Percentiles rank a stretch among this genome's conserved stretches.
These are phyloP conservation scores for Oryza brachyantha DNA, from an alignment of 176 grass and related monocot genomes.

Conservation along the genomic window DNA sequence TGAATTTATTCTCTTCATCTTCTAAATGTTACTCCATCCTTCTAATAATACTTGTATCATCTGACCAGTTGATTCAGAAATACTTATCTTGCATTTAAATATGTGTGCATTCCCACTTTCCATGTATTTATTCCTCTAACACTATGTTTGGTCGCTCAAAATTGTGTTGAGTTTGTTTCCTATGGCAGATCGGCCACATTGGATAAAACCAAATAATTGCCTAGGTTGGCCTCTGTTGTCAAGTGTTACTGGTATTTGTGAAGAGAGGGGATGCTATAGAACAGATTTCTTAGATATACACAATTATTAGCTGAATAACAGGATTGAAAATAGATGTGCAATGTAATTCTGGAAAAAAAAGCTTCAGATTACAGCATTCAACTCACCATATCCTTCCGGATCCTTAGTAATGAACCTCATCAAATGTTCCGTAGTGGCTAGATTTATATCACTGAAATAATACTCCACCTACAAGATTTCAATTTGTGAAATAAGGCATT, in stretches of 20 bases:
- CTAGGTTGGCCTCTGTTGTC: neutral
- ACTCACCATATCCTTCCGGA: conserved; percentile 90
- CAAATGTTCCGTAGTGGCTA: conserved; percentile 95
- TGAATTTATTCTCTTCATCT: neutral
- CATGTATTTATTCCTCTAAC: neutral
- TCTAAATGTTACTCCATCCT: neutral
- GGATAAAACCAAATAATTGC: neutral
- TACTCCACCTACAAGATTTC: conserved; percentile 73
- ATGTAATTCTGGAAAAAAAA: neutral
- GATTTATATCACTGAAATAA: conserved; percentile 95
- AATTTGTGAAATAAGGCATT: conserved; percentile 19
- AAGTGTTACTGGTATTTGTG: neutral
- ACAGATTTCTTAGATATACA: neutral
- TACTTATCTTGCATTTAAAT: neutral
- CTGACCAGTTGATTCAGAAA: neutral
- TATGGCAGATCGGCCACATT: neutral
- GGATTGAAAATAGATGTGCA: neutral
- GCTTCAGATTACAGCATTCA: conserved; percentile 28
- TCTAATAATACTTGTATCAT: neutral
- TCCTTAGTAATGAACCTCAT: conserved; percentile 97
- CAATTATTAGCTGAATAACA: neutral
- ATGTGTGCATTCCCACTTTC: neutral
- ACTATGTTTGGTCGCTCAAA: neutral
- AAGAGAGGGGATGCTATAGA: neutral
- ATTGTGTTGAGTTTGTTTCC: neutral